Evolutionary conservation across 2,329 filamentous ascomycete genomes (phyloP), one percentile per base, ranked within the genome.

Genomic region (Fusarium buxicola): DNA sequence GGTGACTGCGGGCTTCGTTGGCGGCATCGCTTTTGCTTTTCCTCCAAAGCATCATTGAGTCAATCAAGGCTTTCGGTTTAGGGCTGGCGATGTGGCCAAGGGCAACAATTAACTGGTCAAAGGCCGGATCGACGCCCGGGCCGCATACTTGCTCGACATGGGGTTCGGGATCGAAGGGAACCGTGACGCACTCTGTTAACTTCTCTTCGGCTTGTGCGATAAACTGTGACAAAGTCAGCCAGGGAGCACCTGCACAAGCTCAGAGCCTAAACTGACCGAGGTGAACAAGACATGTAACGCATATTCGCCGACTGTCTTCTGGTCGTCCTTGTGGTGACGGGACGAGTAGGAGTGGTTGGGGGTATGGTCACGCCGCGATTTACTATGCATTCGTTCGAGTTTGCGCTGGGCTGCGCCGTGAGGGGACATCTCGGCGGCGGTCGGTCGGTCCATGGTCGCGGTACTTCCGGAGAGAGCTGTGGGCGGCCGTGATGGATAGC

Each of bases 41-140:
- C 53, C 95, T 89, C 95, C 95, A 99, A 28, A 96, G 85, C 92
- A 99, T 99, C 75, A 99, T 93, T 16, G 92, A 94, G 76, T 99
- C 95, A 71, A 99, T 97, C 47, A 99, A 79, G 6, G 93, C 92
- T 74, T 96, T 98, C 6, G 96, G 96, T 73, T 96, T 96, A 66
- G 94, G 91, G 57, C 92, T 91, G 49, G 94, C 92, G 72, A 99
- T 97, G 74, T 98, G 94, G 4, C 95, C 95, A 34, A 99, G 83
- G 13, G 96, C 95, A 25, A 89, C 88, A 64, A 99, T 96, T 70
- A 97, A 86, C 77, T 98, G 94, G 76, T 99, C 95, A 73, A 99
- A 99, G 10, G 87, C 88, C 2, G 89, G 85, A 74, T 99, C 95
- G 35, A 91, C 91, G 13, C 94, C 93, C 35, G 91, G 90, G 1